phyloP scores from a whole-genome alignment of 768 basidiomycete species.

The Podaxis sp. region DNA sequence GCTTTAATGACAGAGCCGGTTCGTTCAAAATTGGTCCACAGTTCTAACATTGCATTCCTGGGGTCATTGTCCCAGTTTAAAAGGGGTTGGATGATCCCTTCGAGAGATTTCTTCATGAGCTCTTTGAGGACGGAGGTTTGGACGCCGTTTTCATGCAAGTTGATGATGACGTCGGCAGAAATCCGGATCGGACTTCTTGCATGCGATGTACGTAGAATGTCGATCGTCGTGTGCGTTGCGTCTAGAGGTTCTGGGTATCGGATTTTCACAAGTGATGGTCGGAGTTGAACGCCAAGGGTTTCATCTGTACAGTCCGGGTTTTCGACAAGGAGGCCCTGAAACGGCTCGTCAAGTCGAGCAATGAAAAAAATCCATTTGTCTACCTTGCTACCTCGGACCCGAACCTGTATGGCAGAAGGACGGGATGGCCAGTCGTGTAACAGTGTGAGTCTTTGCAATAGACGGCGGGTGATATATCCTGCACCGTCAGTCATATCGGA shows the following conservation, averaged over 20 bases:
- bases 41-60: constrained; percentile 27
- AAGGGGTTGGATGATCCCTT: constrained; percentile 31
- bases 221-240: constrained; percentile 42
- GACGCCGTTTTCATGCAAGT: constrained; percentile 63
- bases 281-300: constrained; percentile 23
- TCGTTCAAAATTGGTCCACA: constrained; percentile 37
- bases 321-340: constrained; percentile 35
- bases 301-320: constrained; percentile 25
- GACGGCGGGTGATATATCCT: constrained; percentile 38
- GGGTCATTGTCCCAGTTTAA: constrained; percentile 38
- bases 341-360: not conserved
- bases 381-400: constrained; percentile 46
- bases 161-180: constrained; percentile 56
- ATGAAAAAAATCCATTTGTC: not conserved
- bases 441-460: constrained; percentile 28
- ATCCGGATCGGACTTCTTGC: constrained; percentile 41
- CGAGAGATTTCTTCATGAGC: constrained; percentile 31
- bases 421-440: constrained; percentile 30
- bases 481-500: constrained; percentile 57
- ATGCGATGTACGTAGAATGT: constrained; percentile 49
- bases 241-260: constrained; percentile 32
- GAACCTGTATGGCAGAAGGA: constrained; percentile 48
- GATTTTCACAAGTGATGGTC: constrained; percentile 45
- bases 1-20: constrained; percentile 38
- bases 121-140: constrained; percentile 33